Base-by-base conservation (phyloP, 768 basidiomycete genomes). In the Boletus vermiculosoides region DNA sequence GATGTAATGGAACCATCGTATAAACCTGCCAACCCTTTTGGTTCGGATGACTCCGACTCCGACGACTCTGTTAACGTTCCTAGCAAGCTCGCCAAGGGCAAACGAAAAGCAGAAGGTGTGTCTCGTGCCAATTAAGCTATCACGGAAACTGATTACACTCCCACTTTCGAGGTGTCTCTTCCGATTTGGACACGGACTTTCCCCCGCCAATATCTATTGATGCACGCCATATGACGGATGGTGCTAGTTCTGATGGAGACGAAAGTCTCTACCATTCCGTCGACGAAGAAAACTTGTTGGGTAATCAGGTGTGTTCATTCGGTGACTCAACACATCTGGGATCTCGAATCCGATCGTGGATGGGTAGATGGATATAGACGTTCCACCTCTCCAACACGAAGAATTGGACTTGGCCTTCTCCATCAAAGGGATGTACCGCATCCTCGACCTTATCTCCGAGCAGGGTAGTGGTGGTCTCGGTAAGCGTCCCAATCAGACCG, bases 391-490 rank as follows among this genome's bases (percentile, higher is more conserved):
- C 1, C 56, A 58, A 30, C 51, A 15, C 3, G 60, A 67, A 36
- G 59, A 45, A 39, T 33, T 47, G 16, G 72, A 74, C 31, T 45
- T 72, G 49, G 58, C 57, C 10, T 51, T 50, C 53, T 73, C 63
- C 4, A 70, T 84, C 60, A 68, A 71, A 46, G 80, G 78, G n/a
- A 71, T 83, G 72, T 82, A 78, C 66, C 76, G 80, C 7, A 73
- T 85, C 34, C 70, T 84, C 5, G 83, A 84, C 50, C 70, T 85
- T 15, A 78, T 83, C 57, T 76, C 68, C 12, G 84, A 85, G 56
- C 71, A 75, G 45, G 77, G 77, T 1, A 81, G 75, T 36, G 76
- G 79, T 5, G 81, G 83, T 1, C 72, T 83, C 6, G 84, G 84
- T 83, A 59, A 55, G 67, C 10, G 25, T 42, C 13, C 22, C 12